These are phyloP conservation scores for Hanseniaspora valbyensis DNA, from an alignment of 805 yeast genomes.

Conservation along the genomic window DNA sequence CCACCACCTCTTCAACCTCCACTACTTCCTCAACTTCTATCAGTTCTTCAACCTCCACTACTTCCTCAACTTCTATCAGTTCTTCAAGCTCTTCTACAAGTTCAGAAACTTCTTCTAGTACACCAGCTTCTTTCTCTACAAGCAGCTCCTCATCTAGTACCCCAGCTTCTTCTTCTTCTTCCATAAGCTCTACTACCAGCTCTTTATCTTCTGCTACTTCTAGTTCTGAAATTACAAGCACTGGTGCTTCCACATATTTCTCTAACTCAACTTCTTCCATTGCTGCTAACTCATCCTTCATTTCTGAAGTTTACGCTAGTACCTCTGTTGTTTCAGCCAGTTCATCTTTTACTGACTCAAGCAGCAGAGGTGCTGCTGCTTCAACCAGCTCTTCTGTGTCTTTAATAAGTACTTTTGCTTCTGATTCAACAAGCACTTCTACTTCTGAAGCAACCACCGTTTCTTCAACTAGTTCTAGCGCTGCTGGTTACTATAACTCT, in stretches of 20 bases:
- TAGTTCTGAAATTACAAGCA: not conserved
- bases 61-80: not conserved
- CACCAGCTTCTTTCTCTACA: conserved; percentile 46
- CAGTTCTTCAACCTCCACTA: not conserved
- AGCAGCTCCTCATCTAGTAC: conserved; percentile 19
- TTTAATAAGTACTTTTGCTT: not conserved
- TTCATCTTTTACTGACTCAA: not conserved
- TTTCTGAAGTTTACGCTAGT: too few species aligned
- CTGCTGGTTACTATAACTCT: not conserved
- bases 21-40: conserved; percentile 1
- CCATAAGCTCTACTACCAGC: conserved; percentile 48
- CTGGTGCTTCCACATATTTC: not conserved
- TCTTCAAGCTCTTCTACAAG: conserved; percentile 5
- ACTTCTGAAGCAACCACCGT: not conserved
- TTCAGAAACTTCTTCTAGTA: conserved; percentile 35
- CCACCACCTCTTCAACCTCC: not conserved
- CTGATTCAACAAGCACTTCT: not conserved
- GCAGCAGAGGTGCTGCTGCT: not conserved
- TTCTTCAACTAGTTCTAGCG: not conserved
- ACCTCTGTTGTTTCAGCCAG: not conserved
- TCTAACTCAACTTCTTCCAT: not conserved
- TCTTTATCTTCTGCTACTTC: conserved; percentile 23
- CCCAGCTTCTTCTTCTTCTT: conserved; percentile 39
- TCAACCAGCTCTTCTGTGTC: not conserved
- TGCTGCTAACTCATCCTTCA: not conserved